phyloP scores from a whole-genome alignment of 2,329 filamentous ascomycete genomes.

The Huntiella omanensis region DNA sequence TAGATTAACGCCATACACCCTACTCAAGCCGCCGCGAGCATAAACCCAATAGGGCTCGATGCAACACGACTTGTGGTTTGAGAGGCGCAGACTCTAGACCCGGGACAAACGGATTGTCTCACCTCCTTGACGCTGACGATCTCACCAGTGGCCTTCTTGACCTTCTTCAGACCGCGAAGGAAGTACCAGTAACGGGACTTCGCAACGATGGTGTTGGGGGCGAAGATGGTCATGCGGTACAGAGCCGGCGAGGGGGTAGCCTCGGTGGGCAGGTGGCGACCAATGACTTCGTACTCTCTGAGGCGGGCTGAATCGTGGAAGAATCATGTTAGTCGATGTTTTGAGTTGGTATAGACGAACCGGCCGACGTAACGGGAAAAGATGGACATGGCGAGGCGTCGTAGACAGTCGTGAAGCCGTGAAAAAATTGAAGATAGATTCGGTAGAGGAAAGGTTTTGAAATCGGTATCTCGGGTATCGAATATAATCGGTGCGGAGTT shows the following conservation, averaged over 20 bases:
- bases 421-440: too few relatives aligned
- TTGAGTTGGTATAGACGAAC: slow-evolving; percentile 6
- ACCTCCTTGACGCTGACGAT: slow-evolving; percentile 94
- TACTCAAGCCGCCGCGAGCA: slow-evolving; percentile 1
- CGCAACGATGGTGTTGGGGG: slow-evolving; percentile 90
- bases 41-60: not conserved
- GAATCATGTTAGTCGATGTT: slow-evolving; percentile 17
- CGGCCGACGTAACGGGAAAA: not conserved
- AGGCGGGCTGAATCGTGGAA: slow-evolving; percentile 59
- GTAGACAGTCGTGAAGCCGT: too few relatives aligned
- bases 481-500: too few relatives aligned
- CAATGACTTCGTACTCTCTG: slow-evolving; percentile 99
- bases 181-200: slow-evolving; percentile 99
- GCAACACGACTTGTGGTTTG: not conserved
- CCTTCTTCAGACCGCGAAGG: slow-evolving; percentile 95
- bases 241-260: slow-evolving; percentile 92
- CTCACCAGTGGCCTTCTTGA: slow-evolving; percentile 99
- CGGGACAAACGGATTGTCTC: slow-evolving; percentile 21
- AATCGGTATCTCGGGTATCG: too few relatives aligned
- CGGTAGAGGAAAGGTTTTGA: too few relatives aligned
- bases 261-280: slow-evolving; percentile 96
- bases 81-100: slow-evolving; percentile 4
- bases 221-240: slow-evolving; percentile 99
- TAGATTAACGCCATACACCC: slow-evolving; percentile 1
- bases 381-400: too few relatives aligned